These are phyloP conservation scores for Exophiala sp. DNA, from an alignment of 2,329 filamentous ascomycete species.

Conservation along the genomic window DNA sequence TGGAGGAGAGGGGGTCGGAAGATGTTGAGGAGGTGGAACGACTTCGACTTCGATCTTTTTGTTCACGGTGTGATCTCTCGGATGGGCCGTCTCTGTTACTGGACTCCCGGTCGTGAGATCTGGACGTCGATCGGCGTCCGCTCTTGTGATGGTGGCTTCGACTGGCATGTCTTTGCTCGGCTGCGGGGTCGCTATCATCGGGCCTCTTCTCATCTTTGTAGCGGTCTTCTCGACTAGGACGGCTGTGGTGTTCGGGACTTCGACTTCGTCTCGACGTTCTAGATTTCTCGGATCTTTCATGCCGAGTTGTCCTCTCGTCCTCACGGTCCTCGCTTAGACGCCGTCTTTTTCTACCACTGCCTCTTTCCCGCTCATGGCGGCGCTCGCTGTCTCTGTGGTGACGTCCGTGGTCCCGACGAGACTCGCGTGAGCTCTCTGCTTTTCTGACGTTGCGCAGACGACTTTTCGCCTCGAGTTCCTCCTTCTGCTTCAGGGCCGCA, in stretches of 20 bases:
- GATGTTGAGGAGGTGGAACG: slow-evolving; percentile 15
- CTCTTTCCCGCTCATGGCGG: slow-evolving; percentile 22
- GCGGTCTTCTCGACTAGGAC: slow-evolving; percentile 26
- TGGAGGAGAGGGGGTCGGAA: slow-evolving; percentile 70
- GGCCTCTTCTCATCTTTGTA: neutral
- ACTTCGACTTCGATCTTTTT: neutral
- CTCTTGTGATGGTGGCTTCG: slow-evolving; percentile 17
- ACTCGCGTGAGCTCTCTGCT: slow-evolving; percentile 34
- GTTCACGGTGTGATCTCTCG: neutral
- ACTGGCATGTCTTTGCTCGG: slow-evolving; percentile 1
- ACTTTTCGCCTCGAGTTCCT: slow-evolving; percentile 72
- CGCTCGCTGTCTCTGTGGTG: neutral
- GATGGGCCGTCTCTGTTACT: slow-evolving; percentile 8
- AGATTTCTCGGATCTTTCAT: neutral
- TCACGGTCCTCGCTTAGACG: slow-evolving; percentile 31
- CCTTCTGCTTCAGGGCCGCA: slow-evolving; percentile 76
- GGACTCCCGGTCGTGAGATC: slow-evolving; percentile 15
- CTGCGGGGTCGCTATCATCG: neutral
- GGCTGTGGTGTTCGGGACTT: slow-evolving; percentile 11
- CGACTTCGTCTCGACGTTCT: neutral
- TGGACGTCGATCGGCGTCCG: slow-evolving; percentile 15
- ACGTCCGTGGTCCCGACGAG: slow-evolving; percentile 23
- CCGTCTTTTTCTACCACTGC: slow-evolving; percentile 24
- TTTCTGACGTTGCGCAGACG: slow-evolving; percentile 62
- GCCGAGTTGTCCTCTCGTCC: slow-evolving; percentile 22